A percentile compares a stretch with the other conserved stretches of the same genome.
Conservation (phyloP, 495 filamentous ascomycete genomes). For the Elasticomyces elasticus region DNA sequence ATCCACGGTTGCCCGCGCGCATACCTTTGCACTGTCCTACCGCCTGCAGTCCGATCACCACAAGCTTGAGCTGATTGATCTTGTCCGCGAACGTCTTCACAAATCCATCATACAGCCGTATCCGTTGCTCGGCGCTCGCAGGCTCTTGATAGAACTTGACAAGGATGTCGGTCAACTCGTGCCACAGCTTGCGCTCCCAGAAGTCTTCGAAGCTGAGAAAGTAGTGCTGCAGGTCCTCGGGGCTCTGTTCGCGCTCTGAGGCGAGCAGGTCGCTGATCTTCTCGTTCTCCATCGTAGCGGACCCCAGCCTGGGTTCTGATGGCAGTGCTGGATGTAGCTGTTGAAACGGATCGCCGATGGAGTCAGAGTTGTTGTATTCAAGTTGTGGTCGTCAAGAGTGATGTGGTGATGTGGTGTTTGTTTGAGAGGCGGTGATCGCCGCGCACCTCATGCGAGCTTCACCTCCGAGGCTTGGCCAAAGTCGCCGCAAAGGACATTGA, state of each 20-base stretch:
- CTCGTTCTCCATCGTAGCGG: constrained; percentile 58
- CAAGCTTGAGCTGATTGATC: constrained; percentile 97
- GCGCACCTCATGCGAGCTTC: neutral
- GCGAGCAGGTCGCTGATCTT: constrained; percentile 85
- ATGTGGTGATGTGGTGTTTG: neutral
- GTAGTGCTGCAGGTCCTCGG: constrained; percentile 73
- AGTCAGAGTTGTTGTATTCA: neutral
- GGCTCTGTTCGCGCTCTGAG: constrained; percentile 73
- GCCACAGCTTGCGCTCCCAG: constrained; percentile 99
- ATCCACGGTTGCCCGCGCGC: neutral
- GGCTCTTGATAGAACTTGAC: constrained; percentile 80
- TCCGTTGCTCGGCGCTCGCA: constrained; percentile 70
- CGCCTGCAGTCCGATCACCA: constrained; percentile 75
- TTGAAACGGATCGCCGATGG: neutral
- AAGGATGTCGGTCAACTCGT: constrained; percentile 86
- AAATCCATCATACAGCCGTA: constrained; percentile 87
- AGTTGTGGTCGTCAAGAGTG: neutral
- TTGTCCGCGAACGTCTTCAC: constrained; percentile 92
- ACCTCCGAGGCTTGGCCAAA: neutral
- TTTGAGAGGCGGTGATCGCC: neutral
- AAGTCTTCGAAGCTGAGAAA: constrained; percentile 91
- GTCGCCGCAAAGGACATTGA: neutral
- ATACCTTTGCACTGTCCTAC: constrained; percentile 78
- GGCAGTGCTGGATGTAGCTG: neutral
- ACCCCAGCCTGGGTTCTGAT: neutral